These are phyloP conservation scores for Penicillium sp. DNA, from an alignment of 2,329 filamentous ascomycete species.

Conservation along the genomic window DNA sequence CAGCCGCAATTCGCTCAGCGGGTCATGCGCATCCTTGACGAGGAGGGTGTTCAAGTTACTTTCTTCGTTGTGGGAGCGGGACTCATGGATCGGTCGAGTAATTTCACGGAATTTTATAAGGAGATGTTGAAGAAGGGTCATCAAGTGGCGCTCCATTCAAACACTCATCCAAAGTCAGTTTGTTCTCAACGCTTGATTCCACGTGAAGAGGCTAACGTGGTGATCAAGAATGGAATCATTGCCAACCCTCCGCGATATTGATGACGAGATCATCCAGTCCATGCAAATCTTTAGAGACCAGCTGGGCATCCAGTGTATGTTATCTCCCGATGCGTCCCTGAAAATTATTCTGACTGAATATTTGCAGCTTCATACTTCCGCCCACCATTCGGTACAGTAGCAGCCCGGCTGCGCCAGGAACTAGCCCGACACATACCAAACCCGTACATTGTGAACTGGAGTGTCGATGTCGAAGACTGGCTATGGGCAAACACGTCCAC, in stretches of 20 bases:
- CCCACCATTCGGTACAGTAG: slow-evolving; percentile 67
- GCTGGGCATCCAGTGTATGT: slow-evolving; percentile 37
- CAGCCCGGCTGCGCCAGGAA: slow-evolving; percentile 63
- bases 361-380: slow-evolving; percentile 59
- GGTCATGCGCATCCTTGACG: slow-evolving; percentile 60
- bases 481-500: slow-evolving; percentile 61
- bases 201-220: slow-evolving; percentile 5
- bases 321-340: slow-evolving; percentile 37
- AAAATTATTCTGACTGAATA: slow-evolving; percentile 29
- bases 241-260: slow-evolving; percentile 32
- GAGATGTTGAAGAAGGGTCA: slow-evolving; percentile 63
- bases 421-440: slow-evolving; percentile 53
- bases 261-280: slow-evolving; percentile 37
- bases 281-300: slow-evolving; percentile 31
- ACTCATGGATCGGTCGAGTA: slow-evolving; percentile 57
- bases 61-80: slow-evolving; percentile 69
- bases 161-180: slow-evolving; percentile 62
- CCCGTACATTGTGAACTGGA: slow-evolving; percentile 65
- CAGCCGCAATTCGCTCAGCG: slow-evolving; percentile 58
- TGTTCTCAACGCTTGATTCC: neutral
- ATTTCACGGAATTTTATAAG: slow-evolving; percentile 62
- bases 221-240: slow-evolving; percentile 38
- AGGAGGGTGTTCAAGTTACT: slow-evolving; percentile 63
- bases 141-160: slow-evolving; percentile 67
- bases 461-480: slow-evolving; percentile 70